These are phyloP conservation scores for Rhododendron ovatum DNA, from an alignment of 148 eudicot genomes.

Conservation along the genomic window DNA sequence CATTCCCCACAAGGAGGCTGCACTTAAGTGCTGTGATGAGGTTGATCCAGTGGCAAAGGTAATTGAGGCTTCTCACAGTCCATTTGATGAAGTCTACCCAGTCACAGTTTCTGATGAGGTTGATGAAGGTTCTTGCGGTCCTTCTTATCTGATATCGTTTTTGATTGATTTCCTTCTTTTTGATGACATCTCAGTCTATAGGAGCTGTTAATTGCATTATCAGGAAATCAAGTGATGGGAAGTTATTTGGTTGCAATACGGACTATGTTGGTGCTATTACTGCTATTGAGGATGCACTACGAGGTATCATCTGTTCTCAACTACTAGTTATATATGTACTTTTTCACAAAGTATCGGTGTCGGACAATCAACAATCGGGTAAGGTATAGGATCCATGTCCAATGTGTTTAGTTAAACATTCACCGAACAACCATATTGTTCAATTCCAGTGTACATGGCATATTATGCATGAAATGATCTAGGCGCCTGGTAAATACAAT, in stretches of 20 bases:
- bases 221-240: constrained; percentile 45
- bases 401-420: neutral
- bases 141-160: neutral
- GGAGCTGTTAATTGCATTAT: constrained; percentile 59
- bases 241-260: constrained; percentile 55
- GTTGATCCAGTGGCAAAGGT: constrained; percentile 68
- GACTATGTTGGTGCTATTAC: constrained; percentile 70
- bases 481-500: neutral
- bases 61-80: constrained; percentile 5
- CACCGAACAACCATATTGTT: neutral
- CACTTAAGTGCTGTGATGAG: constrained; percentile 50
- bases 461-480: neutral
- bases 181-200: constrained; percentile 39
- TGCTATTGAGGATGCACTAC: constrained; percentile 59
- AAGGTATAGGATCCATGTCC: neutral
- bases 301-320: constrained; percentile 22
- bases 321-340: too few species aligned
- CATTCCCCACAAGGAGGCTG: constrained; percentile 70
- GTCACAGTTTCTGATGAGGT: neutral
- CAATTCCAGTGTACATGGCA: neutral
- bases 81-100: neutral
- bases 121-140: neutral
- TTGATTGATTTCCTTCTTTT: neutral
- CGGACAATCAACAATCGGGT: neutral
- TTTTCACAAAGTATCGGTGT: neutral